Evolutionary conservation across 2,329 filamentous ascomycete species (phyloP).

Genomic region (Xylaria sp.): DNA sequence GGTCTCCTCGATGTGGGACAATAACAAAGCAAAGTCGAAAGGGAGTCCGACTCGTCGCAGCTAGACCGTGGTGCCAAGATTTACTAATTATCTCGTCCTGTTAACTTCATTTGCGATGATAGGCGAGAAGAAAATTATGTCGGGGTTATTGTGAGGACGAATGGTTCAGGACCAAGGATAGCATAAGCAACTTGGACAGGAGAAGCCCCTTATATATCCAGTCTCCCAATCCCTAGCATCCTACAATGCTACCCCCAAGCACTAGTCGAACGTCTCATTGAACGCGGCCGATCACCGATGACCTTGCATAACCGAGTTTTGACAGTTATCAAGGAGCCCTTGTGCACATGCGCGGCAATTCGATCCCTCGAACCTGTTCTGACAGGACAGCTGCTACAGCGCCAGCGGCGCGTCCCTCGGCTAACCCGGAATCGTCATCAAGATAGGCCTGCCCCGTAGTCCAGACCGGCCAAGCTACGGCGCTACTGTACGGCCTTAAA

Average conservation of each 20-base stretch:
- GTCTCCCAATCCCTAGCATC: conserved; percentile 2
- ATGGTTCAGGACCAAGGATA: conserved; percentile 8
- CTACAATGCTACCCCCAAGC: conserved; percentile 5
- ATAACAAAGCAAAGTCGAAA: background rate
- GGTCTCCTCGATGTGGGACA: conserved; percentile 5
- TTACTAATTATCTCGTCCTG: conserved; percentile 2
- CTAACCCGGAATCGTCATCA: conserved; percentile 32
- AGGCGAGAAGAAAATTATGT: conserved; percentile 1
- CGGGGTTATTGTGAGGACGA: conserved; percentile 6
- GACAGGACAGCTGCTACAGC: conserved; percentile 29
- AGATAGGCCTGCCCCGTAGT: conserved; percentile 22
- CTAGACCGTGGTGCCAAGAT: background rate
- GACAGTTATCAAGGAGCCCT: conserved; percentile 17
- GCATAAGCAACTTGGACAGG: conserved; percentile 14
- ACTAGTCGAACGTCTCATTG: conserved; percentile 12
- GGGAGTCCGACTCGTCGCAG: conserved; percentile 10
- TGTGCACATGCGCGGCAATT: conserved; percentile 29
- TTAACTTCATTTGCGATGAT: conserved; percentile 5
- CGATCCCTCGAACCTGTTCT: conserved; percentile 14
- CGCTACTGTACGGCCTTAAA: conserved; percentile 33
- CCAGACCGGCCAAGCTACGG: conserved; percentile 30
- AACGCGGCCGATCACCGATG: conserved; percentile 17
- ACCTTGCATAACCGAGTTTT: conserved; percentile 25
- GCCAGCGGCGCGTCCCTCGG: conserved; percentile 35
- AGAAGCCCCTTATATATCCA: conserved; percentile 21